Percentiles rank a stretch among this genome's conserved stretches.
These are phyloP conservation scores for Sclerotinia borealis DNA, from an alignment of 2,329 filamentous ascomycete species.

Conservation along the genomic window DNA sequence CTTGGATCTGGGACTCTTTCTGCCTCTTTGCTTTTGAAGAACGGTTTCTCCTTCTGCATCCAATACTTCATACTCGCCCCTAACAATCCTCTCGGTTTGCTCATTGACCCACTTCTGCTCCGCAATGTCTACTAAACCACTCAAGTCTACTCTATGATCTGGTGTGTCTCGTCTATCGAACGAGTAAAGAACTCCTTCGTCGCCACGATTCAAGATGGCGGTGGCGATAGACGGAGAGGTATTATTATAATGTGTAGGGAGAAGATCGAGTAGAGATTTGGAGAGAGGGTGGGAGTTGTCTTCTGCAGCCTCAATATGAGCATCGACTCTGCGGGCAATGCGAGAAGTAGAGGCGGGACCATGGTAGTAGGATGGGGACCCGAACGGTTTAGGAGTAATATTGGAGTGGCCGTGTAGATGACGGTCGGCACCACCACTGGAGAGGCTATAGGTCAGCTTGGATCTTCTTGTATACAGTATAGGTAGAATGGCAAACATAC, in stretches of 20 bases:
- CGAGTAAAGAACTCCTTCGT: constrained; percentile 28
- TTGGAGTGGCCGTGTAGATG: constrained; percentile 22
- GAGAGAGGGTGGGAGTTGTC: constrained; percentile 21
- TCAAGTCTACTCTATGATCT: constrained; percentile 24
- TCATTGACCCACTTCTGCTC: constrained; percentile 30
- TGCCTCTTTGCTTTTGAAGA: constrained; percentile 23
- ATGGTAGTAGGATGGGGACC: constrained; percentile 18
- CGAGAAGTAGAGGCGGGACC: constrained; percentile 14
- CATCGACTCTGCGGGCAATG: constrained; percentile 21
- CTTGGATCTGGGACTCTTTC: constrained; percentile 29
- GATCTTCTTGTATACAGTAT: neutral
- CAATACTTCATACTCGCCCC: constrained; percentile 32
- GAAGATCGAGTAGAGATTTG: constrained; percentile 29
- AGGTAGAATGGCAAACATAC: constrained; percentile 12
- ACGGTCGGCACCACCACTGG: constrained; percentile 23
- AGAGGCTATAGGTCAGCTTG: constrained; percentile 15
- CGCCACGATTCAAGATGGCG: constrained; percentile 14
- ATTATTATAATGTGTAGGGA: constrained; percentile 28
- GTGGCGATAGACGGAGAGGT: constrained; percentile 21
- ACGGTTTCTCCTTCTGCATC: constrained; percentile 30
- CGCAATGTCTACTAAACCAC: constrained; percentile 29
- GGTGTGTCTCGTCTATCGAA: constrained; percentile 29
- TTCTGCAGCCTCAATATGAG: constrained; percentile 23
- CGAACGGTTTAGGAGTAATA: constrained; percentile 19
- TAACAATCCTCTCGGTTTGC: constrained; percentile 32